A percentile compares a stretch with the other conserved stretches of the same genome.
Evolutionary conservation across 192 early-diverging fungal genomes (phyloP).

Genomic region (Dimargaris cristalligena): DNA sequence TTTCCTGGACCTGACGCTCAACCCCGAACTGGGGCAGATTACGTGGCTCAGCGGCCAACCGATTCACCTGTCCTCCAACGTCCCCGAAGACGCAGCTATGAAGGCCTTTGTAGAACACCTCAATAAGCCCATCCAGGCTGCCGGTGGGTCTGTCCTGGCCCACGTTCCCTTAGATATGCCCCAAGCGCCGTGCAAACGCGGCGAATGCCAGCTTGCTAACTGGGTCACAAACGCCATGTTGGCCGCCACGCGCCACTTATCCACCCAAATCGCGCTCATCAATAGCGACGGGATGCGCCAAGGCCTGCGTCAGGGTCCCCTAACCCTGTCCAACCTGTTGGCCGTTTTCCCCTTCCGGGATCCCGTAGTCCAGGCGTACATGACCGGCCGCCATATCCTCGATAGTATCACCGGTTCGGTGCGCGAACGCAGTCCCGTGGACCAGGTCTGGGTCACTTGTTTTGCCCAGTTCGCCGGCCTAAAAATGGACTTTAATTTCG

Average conservation of each 20-base stretch:
- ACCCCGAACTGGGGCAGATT: conserved; percentile 36
- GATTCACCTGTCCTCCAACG: conserved; percentile 32
- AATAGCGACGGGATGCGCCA: conserved; percentile 48
- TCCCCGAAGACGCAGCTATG: conserved; percentile 28
- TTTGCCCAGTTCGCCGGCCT: conserved; percentile 44
- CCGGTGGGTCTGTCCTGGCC: conserved; percentile 27
- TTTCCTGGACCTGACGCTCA: conserved; percentile 38
- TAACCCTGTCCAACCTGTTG: conserved; percentile 37
- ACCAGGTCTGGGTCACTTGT: conserved; percentile 25
- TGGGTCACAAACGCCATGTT: conserved; percentile 47
- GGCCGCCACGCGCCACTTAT: conserved; percentile 12
- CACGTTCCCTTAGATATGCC: conserved; percentile 24
- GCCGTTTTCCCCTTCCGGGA: conserved; percentile 50
- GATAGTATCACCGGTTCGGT: conserved; percentile 27
- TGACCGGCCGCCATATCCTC: conserved; percentile 34
- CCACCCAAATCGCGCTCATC: conserved; percentile 29
- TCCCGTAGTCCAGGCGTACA: conserved; percentile 22
- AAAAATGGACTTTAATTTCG: conserved; percentile 18
- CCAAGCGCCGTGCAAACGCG: conserved; percentile 19
- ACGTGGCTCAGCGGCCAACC: conserved; percentile 35
- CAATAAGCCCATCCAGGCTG: conserved; percentile 25
- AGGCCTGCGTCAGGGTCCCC: conserved; percentile 25
- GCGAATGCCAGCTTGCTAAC: conserved; percentile 44
- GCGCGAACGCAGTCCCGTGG: conserved; percentile 14
- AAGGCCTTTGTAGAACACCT: conserved; percentile 21